phyloP scores from a whole-genome alignment of 2,329 filamentous ascomycete genomes.

The Penicillium sp. region DNA sequence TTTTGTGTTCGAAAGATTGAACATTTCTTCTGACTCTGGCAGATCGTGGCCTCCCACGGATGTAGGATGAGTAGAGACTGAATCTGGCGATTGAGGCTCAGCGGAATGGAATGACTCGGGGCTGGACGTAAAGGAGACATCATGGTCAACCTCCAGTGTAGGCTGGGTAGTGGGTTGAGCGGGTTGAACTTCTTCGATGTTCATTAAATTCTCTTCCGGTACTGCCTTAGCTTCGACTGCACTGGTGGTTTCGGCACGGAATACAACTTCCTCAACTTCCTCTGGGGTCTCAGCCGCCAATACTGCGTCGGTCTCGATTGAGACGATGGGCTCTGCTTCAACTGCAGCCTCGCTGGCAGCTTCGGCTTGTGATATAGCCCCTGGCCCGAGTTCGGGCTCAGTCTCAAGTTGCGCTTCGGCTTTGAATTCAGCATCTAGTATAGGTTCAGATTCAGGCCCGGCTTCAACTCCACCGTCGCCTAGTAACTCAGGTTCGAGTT shows the following conservation, averaged over 20 bases:
- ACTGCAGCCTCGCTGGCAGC: not conserved
- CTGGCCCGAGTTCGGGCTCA: not conserved
- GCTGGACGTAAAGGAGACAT: slow-evolving; percentile 37
- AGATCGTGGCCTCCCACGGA: slow-evolving; percentile 18
- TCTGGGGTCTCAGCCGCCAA: not conserved
- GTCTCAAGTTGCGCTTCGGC: not conserved
- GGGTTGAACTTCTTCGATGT: not conserved
- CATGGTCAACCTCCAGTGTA: slow-evolving; percentile 25
- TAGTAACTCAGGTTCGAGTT: not conserved
- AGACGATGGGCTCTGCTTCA: not conserved
- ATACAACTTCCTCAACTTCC: not conserved
- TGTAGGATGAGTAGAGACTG: slow-evolving; percentile 22
- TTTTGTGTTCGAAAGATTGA: not conserved
- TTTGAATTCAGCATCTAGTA: not conserved
- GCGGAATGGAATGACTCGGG: slow-evolving; percentile 47
- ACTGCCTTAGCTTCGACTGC: not conserved
- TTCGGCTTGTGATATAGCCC: not conserved
- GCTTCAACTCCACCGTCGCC: not conserved
- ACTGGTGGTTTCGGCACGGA: not conserved
- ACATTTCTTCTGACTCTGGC: slow-evolving; percentile 6
- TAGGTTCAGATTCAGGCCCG: not conserved
- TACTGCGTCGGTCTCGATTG: not conserved
- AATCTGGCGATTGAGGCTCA: slow-evolving; percentile 24
- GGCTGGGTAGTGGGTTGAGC: not conserved
- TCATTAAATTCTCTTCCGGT: not conserved